Base-by-base conservation (phyloP, 768 basidiomycete species). In the Amanita phalloides region DNA sequence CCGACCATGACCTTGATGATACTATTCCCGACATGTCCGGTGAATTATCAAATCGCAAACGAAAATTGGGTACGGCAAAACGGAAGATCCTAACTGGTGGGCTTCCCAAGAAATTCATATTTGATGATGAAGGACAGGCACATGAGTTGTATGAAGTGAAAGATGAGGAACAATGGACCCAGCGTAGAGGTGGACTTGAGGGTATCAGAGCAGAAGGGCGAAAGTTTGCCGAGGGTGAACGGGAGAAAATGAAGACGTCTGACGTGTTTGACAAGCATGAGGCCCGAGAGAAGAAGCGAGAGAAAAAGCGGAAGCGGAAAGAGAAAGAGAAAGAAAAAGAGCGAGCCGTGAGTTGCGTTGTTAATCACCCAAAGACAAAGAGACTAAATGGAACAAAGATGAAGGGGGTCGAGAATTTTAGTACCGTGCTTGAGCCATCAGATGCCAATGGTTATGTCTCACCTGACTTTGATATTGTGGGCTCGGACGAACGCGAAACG, bases 291-390 rank as follows among this genome's bases (percentile, higher is more conserved):
- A 94, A 92, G 77, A 87, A 84, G 68, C 70, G 76, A 56, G 94
- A 96, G 65, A 93, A 89, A 76, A 96, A 95, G 72, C 71, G 89
- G 56, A 95, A 93, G 69, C 71, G 88, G 61, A 95, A 77, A 25
- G 30, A 30, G 9, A 30, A 28, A 7, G 26, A 1, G 6, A 28
- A 30, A 35, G 86, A 90, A 51, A 74, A 77, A 33, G 86, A 90
- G 61, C 71, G 66, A 50, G 73, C 65, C 60, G 73, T 66, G 53
- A 35, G 70, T 65, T 49, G 58, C 51, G 45, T 48, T 32, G 25
- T 26, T 10, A 21, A 17, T 25, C 5, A 26, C 9, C 56, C 20
- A 5, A 32, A 17, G 14, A 23, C 6, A 28, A 43, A n/a, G 30
- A 43, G 20, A 44, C 55, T 37, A 56, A 36, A 41, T 53, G 57